Conservation (phyloP, 805 yeast genomes). For the Saturnispora sanitii region DNA sequence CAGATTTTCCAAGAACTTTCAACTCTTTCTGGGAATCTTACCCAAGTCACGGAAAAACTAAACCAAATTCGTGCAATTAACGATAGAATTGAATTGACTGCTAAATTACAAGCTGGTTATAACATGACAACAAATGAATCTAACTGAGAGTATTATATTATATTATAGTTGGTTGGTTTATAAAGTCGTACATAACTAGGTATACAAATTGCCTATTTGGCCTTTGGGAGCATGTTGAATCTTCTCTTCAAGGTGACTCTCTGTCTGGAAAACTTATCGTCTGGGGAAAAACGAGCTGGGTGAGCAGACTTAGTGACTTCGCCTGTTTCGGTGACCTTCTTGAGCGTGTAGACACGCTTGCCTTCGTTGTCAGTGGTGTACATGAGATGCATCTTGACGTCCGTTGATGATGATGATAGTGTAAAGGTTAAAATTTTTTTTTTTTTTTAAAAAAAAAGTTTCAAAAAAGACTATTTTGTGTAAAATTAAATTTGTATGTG, state of each 20-base stretch:
- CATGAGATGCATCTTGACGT: constrained; percentile 83
- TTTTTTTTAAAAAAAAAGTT: constrained; percentile 5
- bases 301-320: constrained; percentile 98
- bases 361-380: constrained; percentile 93
- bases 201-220: background rate
- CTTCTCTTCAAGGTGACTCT: constrained; percentile 97
- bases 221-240: constrained; percentile 74
- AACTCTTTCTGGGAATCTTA: background rate
- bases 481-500: too few relatives aligned
- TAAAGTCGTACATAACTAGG: too few relatives aligned
- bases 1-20: constrained; percentile 1
- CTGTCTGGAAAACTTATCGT: constrained; percentile 97
- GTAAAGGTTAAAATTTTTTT: background rate
- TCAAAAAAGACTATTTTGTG: too few relatives aligned
- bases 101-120: constrained; percentile 6
- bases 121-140: background rate
- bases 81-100: constrained; percentile 5
- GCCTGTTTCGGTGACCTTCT: constrained; percentile 72
- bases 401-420: background rate
- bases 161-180: background rate
- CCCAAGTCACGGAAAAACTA: background rate
- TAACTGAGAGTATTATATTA: background rate
- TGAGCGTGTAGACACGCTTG: constrained; percentile 87
- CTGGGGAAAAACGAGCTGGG: constrained; percentile 99
- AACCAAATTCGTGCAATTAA: constrained; percentile 3